Evolutionary conservation across 768 basidiomycete species (phyloP).

Genomic region (Cystoderma amianthinum): DNA sequence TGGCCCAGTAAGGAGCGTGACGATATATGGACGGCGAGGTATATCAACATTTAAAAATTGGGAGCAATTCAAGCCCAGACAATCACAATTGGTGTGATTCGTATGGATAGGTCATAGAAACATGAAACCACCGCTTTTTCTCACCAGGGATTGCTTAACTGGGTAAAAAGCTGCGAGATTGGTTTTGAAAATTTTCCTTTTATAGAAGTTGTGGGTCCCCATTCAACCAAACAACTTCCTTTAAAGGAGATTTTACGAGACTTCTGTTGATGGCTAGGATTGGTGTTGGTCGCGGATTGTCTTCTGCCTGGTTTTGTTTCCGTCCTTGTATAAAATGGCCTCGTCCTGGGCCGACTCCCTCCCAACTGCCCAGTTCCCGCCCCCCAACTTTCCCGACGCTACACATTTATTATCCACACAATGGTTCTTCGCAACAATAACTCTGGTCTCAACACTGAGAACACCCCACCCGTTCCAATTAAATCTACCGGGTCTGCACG

Average conservation of each 20-base stretch:
- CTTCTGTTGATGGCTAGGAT: not conserved
- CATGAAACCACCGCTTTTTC: not conserved
- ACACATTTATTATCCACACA: not conserved
- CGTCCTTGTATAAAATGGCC: not conserved
- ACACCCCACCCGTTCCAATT: slow-evolving; percentile 7
- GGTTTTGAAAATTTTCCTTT: slow-evolving; percentile 2
- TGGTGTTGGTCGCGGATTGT: no score
- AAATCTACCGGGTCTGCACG: slow-evolving; percentile 19
- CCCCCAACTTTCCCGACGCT: not conserved
- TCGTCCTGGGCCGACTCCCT: not conserved
- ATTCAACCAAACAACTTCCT: not conserved
- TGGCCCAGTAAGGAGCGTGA: no score
- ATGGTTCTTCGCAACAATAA: slow-evolving; percentile 21
- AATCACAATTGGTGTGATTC: not conserved
- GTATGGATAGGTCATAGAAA: no score
- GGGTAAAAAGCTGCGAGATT: not conserved
- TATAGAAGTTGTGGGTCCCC: not conserved
- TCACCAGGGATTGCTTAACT: not conserved
- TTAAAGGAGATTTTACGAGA: not conserved
- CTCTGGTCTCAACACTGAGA: slow-evolving; percentile 11
- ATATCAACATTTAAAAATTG: no score
- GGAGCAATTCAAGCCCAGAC: not conserved
- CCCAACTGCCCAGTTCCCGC: not conserved
- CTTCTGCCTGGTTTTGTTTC: not conserved
- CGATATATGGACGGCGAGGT: no score